phyloP scores from a whole-genome alignment of 345 rosid species.

The Populus tremula region DNA sequence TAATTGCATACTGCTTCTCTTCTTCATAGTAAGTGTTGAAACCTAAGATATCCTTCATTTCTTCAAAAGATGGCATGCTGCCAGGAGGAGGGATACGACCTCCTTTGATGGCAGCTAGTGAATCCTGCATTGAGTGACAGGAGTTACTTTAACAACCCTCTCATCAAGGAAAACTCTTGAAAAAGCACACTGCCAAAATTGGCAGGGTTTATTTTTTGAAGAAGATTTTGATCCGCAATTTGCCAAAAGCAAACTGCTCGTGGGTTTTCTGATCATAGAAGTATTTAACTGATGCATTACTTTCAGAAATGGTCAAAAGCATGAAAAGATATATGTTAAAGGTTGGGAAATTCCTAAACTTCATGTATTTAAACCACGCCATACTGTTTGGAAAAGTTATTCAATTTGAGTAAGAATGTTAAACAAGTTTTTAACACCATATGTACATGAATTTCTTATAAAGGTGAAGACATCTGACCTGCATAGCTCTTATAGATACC shows the following conservation, averaged over 20 bases:
- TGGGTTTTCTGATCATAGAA: too few species aligned
- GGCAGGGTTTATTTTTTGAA: too few species aligned
- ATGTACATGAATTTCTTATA: neutral
- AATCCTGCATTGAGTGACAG: conserved; percentile 45
- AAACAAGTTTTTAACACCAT: neutral
- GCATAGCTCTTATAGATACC: conserved; percentile 88
- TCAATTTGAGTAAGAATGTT: neutral
- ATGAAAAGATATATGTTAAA: neutral
- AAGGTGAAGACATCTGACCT: conserved; percentile 43
- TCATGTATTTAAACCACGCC: too few species aligned
- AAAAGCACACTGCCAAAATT: too few species aligned
- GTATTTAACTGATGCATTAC: neutral
- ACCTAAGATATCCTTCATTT: conserved; percentile 74
- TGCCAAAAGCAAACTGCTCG: too few species aligned
- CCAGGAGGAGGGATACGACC: conserved; percentile 91
- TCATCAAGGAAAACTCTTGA: too few species aligned
- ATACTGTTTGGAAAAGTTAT: neutral
- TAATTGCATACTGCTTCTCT: conserved; percentile 58
- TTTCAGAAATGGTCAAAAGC: neutral
- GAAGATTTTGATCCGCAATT: too few species aligned
- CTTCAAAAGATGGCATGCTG: conserved; percentile 81
- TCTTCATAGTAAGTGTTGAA: conserved; percentile 72
- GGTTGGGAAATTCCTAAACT: too few species aligned
- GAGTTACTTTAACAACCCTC: neutral
- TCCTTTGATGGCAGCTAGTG: conserved; percentile 72